These are phyloP conservation scores for Davidsoniella neocaledoniae DNA, from an alignment of 2,329 filamentous ascomycete genomes.

Conservation along the genomic window DNA sequence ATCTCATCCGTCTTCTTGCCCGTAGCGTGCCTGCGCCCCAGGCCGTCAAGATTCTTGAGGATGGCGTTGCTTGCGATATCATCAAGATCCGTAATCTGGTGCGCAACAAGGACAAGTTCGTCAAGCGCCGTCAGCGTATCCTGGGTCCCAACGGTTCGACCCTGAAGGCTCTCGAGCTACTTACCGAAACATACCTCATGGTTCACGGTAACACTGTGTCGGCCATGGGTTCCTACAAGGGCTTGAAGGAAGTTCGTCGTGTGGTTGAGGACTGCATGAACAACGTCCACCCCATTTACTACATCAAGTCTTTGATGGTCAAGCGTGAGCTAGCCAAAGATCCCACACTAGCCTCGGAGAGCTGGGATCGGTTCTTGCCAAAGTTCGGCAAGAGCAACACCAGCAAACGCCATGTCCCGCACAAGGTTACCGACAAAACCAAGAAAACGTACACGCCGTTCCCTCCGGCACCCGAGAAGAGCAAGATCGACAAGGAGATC, in stretches of 20 bases:
- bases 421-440: conserved; percentile 77
- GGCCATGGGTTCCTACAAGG: conserved; percentile 83
- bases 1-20: conserved; percentile 83
- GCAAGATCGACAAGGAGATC: conserved; percentile 95
- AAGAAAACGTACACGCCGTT: conserved; percentile 96
- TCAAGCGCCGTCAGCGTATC: conserved; percentile 85
- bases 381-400: conserved; percentile 93
- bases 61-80: conserved; percentile 81
- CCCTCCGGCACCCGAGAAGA: conserved; percentile 93
- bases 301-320: conserved; percentile 66
- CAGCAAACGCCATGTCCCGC: conserved; percentile 64
- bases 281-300: conserved; percentile 91
- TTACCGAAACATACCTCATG: conserved; percentile 82
- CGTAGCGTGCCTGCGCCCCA: conserved; percentile 85
- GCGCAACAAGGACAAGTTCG: conserved; percentile 84
- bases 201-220: conserved; percentile 94
- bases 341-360: conserved; percentile 69
- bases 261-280: conserved; percentile 92
- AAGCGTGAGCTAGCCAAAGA: conserved; percentile 84
- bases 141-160: conserved; percentile 83
- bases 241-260: conserved; percentile 77
- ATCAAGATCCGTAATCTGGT: conserved; percentile 90
- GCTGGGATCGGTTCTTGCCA: conserved; percentile 89
- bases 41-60: conserved; percentile 85
- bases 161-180: conserved; percentile 79